A percentile compares a stretch with the other conserved stretches of the same genome.
phyloP scores from a whole-genome alignment of 148 eudicot species.

The Rhododendron henanense region DNA sequence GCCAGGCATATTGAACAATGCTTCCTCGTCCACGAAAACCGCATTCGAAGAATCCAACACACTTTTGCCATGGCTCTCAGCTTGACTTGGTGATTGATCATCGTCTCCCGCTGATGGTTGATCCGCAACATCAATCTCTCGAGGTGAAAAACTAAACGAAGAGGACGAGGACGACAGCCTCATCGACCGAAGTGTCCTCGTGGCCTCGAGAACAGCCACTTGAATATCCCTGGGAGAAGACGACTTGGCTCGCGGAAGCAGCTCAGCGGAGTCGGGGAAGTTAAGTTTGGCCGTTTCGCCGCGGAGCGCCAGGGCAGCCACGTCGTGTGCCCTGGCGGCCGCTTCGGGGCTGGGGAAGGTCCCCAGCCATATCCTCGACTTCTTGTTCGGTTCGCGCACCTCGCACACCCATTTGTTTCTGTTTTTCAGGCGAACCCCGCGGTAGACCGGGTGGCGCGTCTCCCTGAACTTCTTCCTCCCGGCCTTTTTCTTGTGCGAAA shows the following conservation, averaged over 20 bases:
- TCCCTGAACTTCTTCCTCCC: slow-evolving; percentile 52
- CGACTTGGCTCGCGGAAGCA: slow-evolving; percentile 39
- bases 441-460: slow-evolving; percentile 55
- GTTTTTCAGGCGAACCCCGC: slow-evolving; percentile 47
- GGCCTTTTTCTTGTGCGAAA: slow-evolving; percentile 23
- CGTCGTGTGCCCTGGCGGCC: slow-evolving; percentile 71
- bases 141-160: not conserved
- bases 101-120: not conserved
- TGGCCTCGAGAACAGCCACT: slow-evolving; percentile 47
- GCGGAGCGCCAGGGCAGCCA: slow-evolving; percentile 50
- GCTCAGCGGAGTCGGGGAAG: slow-evolving; percentile 40
- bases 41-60: not conserved
- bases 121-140: not conserved
- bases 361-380: slow-evolving; percentile 61
- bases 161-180: not conserved
- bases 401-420: slow-evolving; percentile 68
- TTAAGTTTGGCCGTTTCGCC: slow-evolving; percentile 42
- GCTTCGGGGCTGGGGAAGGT: slow-evolving; percentile 50
- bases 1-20: slow-evolving; percentile 56
- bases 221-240: slow-evolving; percentile 45
- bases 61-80: not conserved
- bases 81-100: not conserved
- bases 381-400: slow-evolving; percentile 54
- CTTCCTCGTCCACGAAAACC: slow-evolving; percentile 58
- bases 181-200: slow-evolving; percentile 10